phyloP scores from a whole-genome alignment of 2,329 filamentous ascomycete genomes.

The Camptophora hylomeconis region DNA sequence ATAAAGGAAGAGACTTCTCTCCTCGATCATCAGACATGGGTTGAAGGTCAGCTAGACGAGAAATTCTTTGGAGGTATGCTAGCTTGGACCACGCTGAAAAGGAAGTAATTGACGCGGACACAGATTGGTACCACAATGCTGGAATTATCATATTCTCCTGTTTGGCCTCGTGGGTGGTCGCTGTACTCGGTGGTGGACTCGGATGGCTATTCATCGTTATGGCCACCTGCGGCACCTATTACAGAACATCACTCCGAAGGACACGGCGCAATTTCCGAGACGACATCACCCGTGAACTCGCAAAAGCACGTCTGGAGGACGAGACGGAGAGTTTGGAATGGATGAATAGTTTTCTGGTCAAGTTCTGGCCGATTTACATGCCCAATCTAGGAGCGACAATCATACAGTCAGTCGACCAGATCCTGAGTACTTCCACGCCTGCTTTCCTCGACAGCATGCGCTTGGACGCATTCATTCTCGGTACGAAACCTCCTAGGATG shows the following conservation, averaged over 20 bases:
- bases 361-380: conserved; percentile 98
- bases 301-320: conserved; percentile 73
- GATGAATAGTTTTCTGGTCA: conserved; percentile 97
- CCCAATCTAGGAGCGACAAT: conserved; percentile 86
- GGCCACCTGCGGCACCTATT: conserved; percentile 86
- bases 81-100: conserved; percentile 2
- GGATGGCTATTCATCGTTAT: conserved; percentile 91
- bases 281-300: conserved; percentile 79
- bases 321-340: conserved; percentile 91
- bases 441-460: conserved; percentile 87
- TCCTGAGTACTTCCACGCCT: conserved; percentile 82
- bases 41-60: conserved; percentile 75
- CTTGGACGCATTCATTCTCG: conserved; percentile 84
- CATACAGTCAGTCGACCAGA: conserved; percentile 88
- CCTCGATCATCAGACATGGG: conserved; percentile 74
- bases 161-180: conserved; percentile 77
- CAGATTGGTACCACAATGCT: conserved; percentile 94
- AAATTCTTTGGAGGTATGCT: conserved; percentile 72
- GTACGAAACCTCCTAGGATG: conserved; percentile 86
- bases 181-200: conserved; percentile 76
- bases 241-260: conserved; percentile 84
- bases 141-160: conserved; percentile 90
- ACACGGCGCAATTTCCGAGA: conserved; percentile 93
- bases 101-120: conserved; percentile 5
- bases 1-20: conserved; percentile 45